Conservation (phyloP, 176 grass and related monocot species). For the Carex scoparia region DNA sequence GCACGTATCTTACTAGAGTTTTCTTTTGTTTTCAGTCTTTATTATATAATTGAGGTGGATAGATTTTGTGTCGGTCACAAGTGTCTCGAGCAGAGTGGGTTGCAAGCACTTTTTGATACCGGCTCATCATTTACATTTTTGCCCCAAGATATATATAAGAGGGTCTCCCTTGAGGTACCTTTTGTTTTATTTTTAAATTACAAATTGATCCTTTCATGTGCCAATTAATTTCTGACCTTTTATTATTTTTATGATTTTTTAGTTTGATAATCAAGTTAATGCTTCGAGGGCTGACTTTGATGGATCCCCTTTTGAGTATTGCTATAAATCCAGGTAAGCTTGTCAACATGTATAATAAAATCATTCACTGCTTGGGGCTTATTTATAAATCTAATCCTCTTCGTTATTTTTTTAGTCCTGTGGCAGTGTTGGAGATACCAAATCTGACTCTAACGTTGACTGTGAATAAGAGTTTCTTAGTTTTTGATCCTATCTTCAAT, state of each 20-base stretch:
- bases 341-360: conserved; percentile 21
- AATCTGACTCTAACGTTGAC: conserved; percentile 55
- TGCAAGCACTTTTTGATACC: conserved; percentile 78
- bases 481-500: conserved; percentile 52
- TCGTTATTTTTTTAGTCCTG: conserved; percentile 49
- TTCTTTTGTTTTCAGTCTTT: conserved; percentile 45
- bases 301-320: conserved; percentile 57
- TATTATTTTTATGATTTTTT: conserved; percentile 36
- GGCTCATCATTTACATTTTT: conserved; percentile 87
- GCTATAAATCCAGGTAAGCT: conserved; percentile 69
- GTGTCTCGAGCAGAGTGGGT: conserved; percentile 51
- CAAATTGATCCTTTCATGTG: background rate
- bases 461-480: conserved; percentile 72
- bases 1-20: conserved; percentile 26
- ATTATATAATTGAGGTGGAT: conserved; percentile 64
- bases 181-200: conserved; percentile 1
- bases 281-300: conserved; percentile 39
- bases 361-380: conserved; percentile 5
- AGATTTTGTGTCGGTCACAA: conserved; percentile 73
- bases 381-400: conserved; percentile 13
- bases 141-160: conserved; percentile 62
- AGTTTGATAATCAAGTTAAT: conserved; percentile 90
- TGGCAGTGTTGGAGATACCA: conserved; percentile 58
- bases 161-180: conserved; percentile 57
- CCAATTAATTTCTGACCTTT: background rate